Conservation (phyloP, 2,329 filamentous ascomycete species). For the Penicillium sp. region DNA sequence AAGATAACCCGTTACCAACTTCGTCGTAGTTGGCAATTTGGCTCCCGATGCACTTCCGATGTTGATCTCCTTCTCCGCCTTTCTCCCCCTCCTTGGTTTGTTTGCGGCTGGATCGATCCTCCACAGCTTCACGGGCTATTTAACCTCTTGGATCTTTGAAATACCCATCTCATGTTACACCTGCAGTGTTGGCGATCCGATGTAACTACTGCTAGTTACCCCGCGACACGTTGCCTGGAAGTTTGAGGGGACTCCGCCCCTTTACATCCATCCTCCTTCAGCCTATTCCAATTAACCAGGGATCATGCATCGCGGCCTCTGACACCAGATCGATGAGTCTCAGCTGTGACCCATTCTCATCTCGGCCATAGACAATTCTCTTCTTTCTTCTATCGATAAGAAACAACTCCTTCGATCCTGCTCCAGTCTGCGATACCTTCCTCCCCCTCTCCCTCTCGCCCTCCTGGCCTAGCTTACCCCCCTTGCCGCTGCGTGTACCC, state of each 20-base stretch:
- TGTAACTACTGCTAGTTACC: constrained; percentile 30
- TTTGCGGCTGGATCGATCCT: constrained; percentile 15
- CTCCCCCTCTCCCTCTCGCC: constrained; percentile 2
- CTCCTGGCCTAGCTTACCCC: constrained; percentile 9
- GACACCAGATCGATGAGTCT: constrained; percentile 9
- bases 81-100: constrained; percentile 18
- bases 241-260: constrained; percentile 1
- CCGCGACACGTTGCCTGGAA: constrained; percentile 9
- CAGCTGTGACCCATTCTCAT: background rate
- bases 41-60: constrained; percentile 3
- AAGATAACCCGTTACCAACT: background rate
- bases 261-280: constrained; percentile 8
- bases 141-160: background rate
- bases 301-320: constrained; percentile 21
- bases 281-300: constrained; percentile 9
- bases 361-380: background rate
- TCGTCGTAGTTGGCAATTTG: background rate
- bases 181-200: constrained; percentile 24
- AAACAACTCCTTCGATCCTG: background rate
- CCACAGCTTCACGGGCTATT: constrained; percentile 5
- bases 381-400: background rate
- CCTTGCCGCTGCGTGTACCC: constrained; percentile 7
- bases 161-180: background rate
- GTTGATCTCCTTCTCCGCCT: constrained; percentile 22
- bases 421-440: background rate